Base-by-base conservation (phyloP, 2,329 filamentous ascomycete species). In the Penicillium sp. region DNA sequence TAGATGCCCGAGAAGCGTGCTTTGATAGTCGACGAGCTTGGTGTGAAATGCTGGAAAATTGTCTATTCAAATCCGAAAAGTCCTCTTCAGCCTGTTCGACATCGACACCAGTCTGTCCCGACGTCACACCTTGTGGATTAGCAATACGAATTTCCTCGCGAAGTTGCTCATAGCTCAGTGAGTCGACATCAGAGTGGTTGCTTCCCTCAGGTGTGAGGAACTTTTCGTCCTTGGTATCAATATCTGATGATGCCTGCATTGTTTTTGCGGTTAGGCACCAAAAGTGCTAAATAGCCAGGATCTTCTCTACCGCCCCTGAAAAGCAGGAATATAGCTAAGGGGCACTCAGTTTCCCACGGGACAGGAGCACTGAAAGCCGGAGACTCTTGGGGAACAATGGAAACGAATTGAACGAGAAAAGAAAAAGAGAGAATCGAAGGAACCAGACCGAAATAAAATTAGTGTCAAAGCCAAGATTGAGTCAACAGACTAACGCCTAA, bases 61-160 rank as follows among this genome's bases (percentile, higher is more conserved):
- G 67, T 53, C 65, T 68, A 57, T 69, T 75, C 48, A 77, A 55
- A 42, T 77, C 71, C 2, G 69, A 68, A 59, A 76, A 75, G 54
- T 79, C 69, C 64, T 75, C 65, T 68, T 81, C 67, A 59, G 78
- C 66, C 67, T 71, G 67, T 73, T 81, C 67, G 69, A 81, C 65
- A 72, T 77, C 63, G 68, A 79, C 69, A 60, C 80, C 67, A 65
- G 64, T 62, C 59, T 70, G 60, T 26, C 69, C 65, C 9, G 67
- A 70, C 3, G 69, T 64, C 23, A 73, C 55, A 6, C 69, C 71
- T 43, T 71, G 65, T 3, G 68, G 66, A 43, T 74, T 70, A 20
- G 64, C 52, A 23, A 65, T 67, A n/a, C 67, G 62, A 44, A 69
- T 23, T 42, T 66, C 62, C 57, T 73, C 70, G n/a, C 67, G 61